Evolutionary conservation across 192 early-diverging fungal species (phyloP), one percentile per base, ranked within the genome.

Genomic region (Funneliformis geosporum): DNA sequence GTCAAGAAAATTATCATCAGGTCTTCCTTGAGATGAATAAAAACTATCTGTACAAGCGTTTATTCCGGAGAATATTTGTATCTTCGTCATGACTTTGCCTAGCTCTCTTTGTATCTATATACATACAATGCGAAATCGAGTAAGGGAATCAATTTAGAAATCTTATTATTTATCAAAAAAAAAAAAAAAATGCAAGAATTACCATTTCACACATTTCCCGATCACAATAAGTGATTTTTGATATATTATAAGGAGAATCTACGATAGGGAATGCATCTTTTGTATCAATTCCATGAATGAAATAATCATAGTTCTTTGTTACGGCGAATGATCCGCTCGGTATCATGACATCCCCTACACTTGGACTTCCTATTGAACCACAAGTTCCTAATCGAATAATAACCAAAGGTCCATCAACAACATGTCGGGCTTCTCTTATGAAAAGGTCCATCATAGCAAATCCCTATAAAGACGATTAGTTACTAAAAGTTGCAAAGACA

Each of bases 381-480:
- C 96, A 98, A 7, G 94, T 94, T 0, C 96, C 96, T 70, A 97
- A 90, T 38, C 96, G 85, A 62, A 96, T 90, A 27, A 97, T 94
- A 16, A 86, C 79, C 79, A 98, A 75, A 4, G 93, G 92, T 0
- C 96, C 96, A 12, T 88, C 80, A 8, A 91, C 89, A 6, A 95
- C 91, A 46, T 93, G 92, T 50, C 96, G 88, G 27, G 89, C 87
- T 83, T 98, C 96, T 27, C 96, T 89, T 21, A 98, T 90, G 79
- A 98, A 92, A 76, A 98, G 94, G 82, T 98, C 96, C 91, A 95
- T 94, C 92, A 95, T 96, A 4, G 92, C 83, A 21, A 89, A 82
- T 21, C 96, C 96, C 90, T 67, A 73, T 16, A 18, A 70, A 78
- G 38, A 8, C 40, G 60, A 12, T 61, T 47, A 42, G 60, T 60